Evolutionary conservation across 1,139 yeast genomes (phyloP).

Genomic region (Lodderomyces parapsilosis): DNA sequence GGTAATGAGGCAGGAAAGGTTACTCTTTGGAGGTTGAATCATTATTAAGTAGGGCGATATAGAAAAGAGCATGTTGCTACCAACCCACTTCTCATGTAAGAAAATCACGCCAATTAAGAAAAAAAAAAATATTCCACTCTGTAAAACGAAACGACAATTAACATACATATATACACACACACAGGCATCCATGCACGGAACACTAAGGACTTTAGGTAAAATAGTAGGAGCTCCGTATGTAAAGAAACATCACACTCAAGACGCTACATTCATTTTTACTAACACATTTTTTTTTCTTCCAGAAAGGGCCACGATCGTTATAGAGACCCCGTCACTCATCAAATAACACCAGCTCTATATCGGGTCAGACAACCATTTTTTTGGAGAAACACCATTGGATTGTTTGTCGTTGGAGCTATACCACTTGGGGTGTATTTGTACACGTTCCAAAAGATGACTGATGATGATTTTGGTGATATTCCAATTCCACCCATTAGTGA

Average conservation of each 20-base stretch:
- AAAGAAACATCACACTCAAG: too few species aligned
- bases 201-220: slow-evolving; percentile 12
- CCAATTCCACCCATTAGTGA: slow-evolving; percentile 92
- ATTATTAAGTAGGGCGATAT: slow-evolving; percentile 41
- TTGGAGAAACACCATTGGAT: slow-evolving; percentile 67
- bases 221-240: slow-evolving; percentile 17
- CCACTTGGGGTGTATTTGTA: slow-evolving; percentile 71
- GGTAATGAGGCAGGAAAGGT: slow-evolving; percentile 93
- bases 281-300: background rate
- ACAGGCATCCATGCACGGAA: background rate
- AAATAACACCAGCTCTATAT: slow-evolving; percentile 91
- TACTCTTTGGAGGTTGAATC: slow-evolving; percentile 85
- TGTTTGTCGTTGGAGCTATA: slow-evolving; percentile 56
- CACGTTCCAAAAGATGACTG: slow-evolving; percentile 69
- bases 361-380: slow-evolving; percentile 87
- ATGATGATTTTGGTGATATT: slow-evolving; percentile 85
- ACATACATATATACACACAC: too few species aligned
- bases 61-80: too few species aligned
- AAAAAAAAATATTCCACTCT: background rate
- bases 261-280: too few species aligned
- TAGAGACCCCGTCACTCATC: slow-evolving; percentile 74
- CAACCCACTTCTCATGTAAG: background rate
- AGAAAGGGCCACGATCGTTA: slow-evolving; percentile 44
- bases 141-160: background rate
- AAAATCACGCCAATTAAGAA: background rate